A percentile compares a stretch with the other conserved stretches of the same genome.
These are phyloP conservation scores for Erythrophleum fordii DNA, from an alignment of 306 rosid species.

Conservation along the genomic window DNA sequence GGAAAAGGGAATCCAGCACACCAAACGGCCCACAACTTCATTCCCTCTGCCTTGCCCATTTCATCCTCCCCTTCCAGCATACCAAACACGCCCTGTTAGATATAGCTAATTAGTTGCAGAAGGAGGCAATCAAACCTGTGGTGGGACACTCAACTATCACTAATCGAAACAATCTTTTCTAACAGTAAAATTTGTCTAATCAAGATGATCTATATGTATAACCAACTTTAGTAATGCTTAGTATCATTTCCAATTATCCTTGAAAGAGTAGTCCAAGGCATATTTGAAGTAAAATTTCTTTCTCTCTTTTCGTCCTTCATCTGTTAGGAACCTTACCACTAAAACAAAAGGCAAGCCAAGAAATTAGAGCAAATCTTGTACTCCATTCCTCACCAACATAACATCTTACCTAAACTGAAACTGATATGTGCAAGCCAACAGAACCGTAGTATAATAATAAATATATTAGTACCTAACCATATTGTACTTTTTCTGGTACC, in stretches of 20 bases:
- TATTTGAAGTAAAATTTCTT: background rate
- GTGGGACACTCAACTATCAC: background rate
- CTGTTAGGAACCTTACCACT: background rate
- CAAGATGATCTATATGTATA: background rate
- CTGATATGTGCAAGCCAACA: background rate
- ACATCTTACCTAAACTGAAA: conserved; percentile 10
- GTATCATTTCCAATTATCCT: background rate
- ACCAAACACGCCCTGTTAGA: background rate
- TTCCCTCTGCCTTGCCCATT: no score
- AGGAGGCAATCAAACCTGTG: background rate
- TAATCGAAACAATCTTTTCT: background rate
- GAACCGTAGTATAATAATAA: background rate
- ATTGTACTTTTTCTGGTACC: background rate
- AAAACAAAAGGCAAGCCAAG: background rate
- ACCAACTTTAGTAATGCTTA: background rate
- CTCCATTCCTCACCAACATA: conserved; percentile 2
- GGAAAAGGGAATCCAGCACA: no score
- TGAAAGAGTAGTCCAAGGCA: background rate
- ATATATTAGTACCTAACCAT: background rate
- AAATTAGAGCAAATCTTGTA: background rate
- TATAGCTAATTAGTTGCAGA: background rate
- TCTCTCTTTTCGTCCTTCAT: background rate
- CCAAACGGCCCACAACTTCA: no score
- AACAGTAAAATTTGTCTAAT: background rate
- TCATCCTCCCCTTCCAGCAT: no score